Conservation (phyloP, 495 filamentous ascomycete genomes). For the Trichocladium uniseriatum region DNA sequence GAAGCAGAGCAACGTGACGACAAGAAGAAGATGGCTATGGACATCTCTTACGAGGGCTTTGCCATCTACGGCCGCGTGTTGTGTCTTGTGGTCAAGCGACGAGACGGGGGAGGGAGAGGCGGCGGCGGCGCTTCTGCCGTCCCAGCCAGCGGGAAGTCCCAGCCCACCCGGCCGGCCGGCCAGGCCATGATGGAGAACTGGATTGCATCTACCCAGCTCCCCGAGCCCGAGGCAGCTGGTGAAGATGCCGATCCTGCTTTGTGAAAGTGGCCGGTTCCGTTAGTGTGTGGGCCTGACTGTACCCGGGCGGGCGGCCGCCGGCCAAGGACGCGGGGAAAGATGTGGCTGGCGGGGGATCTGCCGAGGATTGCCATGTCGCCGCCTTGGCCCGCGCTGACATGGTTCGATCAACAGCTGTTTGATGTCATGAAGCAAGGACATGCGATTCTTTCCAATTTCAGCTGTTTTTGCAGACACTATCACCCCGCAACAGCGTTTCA, state of each 20-base stretch:
- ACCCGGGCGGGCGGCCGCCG: not conserved
- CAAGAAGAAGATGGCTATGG: conserved; percentile 79
- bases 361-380: not conserved
- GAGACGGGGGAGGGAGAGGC: conserved; percentile 24
- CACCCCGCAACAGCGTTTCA: too few relatives aligned
- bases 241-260: conserved; percentile 16
- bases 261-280: too few relatives aligned
- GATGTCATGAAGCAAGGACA: conserved; percentile 6
- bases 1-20: conserved; percentile 49
- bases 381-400: not conserved
- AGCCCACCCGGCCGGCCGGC: conserved; percentile 36
- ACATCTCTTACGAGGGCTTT: conserved; percentile 88
- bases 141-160: conserved; percentile 20
- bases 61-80: conserved; percentile 86
- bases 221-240: conserved; percentile 27
- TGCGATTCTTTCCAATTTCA: too few relatives aligned
- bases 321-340: not conserved
- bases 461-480: too few relatives aligned
- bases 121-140: conserved; percentile 19
- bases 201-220: conserved; percentile 66
- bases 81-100: conserved; percentile 74
- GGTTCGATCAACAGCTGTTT: not conserved
- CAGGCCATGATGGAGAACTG: conserved; percentile 89
- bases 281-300: too few relatives aligned
- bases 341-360: not conserved